Evolutionary conservation across 208 protist species (phyloP).

Genomic region (Novymonas esmeraldas): DNA sequence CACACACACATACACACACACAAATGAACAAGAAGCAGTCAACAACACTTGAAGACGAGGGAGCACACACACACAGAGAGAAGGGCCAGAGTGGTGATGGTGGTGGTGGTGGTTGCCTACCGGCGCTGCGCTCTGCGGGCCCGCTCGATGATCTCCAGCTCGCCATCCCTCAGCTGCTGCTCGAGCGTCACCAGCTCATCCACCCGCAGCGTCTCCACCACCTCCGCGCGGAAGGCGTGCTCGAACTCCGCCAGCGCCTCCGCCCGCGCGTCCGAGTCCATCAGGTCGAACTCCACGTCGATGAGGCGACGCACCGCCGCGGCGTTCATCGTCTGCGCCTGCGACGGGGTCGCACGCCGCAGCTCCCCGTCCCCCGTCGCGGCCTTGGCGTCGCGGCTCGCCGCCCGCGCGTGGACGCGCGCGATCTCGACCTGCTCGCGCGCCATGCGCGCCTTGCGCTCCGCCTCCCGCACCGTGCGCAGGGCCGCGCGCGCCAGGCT

Average conservation of each 20-base stretch:
- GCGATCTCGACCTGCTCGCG: neutral
- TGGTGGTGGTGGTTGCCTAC: too few species aligned
- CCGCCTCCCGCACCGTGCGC: neutral
- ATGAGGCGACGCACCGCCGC: neutral
- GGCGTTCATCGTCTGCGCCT: neutral
- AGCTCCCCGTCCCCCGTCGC: neutral
- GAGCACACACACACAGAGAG: neutral
- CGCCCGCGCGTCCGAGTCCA: too few species aligned
- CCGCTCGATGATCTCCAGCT: too few species aligned
- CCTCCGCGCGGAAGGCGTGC: too few species aligned
- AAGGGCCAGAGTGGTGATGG: too few species aligned
- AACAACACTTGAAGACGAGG: neutral
- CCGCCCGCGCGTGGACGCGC: neutral
- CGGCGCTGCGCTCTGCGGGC: too few species aligned
- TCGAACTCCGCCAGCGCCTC: neutral
- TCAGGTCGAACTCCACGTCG: neutral
- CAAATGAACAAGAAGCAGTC: neutral
- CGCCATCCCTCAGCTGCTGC: too few species aligned
- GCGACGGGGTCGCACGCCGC: neutral
- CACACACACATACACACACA: neutral
- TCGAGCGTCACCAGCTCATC: too few species aligned
- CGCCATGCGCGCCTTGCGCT: neutral
- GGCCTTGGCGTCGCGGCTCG: neutral
- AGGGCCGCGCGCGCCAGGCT: neutral
- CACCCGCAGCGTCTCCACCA: too few species aligned